Evolutionary conservation across 495 filamentous ascomycete genomes (phyloP).

Genomic region (Coniosporium apollinis): DNA sequence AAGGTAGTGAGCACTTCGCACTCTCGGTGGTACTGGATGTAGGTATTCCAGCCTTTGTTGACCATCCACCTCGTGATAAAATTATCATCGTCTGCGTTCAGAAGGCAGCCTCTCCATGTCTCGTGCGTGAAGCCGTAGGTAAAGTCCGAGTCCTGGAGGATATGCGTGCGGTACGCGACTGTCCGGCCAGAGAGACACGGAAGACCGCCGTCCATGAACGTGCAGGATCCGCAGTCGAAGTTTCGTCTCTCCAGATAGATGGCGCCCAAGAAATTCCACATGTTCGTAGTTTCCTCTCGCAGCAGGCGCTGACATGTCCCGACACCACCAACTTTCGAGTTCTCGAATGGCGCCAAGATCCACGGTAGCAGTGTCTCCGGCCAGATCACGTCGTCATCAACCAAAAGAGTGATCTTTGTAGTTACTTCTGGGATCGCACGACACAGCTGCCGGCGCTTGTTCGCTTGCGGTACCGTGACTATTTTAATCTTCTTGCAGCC

Average conservation of each 20-base stretch:
- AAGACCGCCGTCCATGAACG: conserved; percentile 68
- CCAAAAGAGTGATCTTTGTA: conserved; percentile 62
- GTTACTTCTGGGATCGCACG: conserved; percentile 58
- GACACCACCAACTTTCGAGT: conserved; percentile 58
- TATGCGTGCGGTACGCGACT: conserved; percentile 64
- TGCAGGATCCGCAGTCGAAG: conserved; percentile 78
- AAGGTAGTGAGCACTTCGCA: conserved; percentile 43
- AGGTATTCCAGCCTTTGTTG: conserved; percentile 36
- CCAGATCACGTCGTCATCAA: conserved; percentile 81
- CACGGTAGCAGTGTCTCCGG: conserved; percentile 58
- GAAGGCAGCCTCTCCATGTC: conserved; percentile 32
- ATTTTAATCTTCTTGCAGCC: conserved; percentile 29
- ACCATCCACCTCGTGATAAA: conserved; percentile 50
- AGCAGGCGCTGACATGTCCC: conserved; percentile 69
- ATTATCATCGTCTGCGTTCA: conserved; percentile 55
- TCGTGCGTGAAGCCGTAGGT: conserved; percentile 43
- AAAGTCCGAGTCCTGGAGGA: conserved; percentile 63
- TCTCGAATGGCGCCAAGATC: conserved; percentile 74
- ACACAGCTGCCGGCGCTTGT: conserved; percentile 75
- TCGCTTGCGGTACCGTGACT: conserved; percentile 31
- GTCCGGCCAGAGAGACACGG: conserved; percentile 80
- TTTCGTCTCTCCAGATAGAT: conserved; percentile 71
- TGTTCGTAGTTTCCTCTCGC: conserved; percentile 28
- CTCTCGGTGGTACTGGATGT: conserved; percentile 42
- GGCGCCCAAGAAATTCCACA: conserved; percentile 66